phyloP scores from a whole-genome alignment of 768 basidiomycete species.

The Naganishia friedmannii region DNA sequence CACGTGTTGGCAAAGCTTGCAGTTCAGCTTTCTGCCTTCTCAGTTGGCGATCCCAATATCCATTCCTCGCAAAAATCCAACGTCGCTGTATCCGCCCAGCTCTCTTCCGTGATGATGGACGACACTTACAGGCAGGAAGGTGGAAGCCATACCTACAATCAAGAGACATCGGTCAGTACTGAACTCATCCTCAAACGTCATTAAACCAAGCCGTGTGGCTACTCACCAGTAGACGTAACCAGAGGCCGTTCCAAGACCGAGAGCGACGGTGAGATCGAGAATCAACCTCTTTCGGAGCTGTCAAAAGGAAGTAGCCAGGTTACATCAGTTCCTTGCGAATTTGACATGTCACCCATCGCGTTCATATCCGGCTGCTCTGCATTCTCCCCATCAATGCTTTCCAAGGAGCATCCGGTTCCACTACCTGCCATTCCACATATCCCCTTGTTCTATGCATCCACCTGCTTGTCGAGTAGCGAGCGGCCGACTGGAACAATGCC shows the following conservation, averaged over 20 bases:
- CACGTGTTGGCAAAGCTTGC: too few relatives aligned
- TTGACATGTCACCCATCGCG: neutral
- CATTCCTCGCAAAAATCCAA: neutral
- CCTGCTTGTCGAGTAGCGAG: neutral
- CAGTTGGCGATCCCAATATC: neutral
- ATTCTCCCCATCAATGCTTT: neutral
- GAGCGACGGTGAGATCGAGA: constrained; percentile 70
- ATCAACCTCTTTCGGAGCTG: constrained; percentile 84
- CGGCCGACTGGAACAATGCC: neutral
- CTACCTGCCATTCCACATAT: too few relatives aligned
- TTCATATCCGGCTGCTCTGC: neutral
- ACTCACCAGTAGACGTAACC: constrained; percentile 83
- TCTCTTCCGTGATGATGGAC: neutral
- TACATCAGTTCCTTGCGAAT: neutral
- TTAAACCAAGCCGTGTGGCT: constrained; percentile 3
- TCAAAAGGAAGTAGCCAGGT: neutral
- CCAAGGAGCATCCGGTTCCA: too few relatives aligned
- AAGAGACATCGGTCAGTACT: constrained; percentile 1
- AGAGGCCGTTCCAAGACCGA: constrained; percentile 71
- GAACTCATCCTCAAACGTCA: constrained; percentile 5
- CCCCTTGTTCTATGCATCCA: neutral
- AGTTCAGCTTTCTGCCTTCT: too few relatives aligned
- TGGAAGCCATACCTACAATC: constrained; percentile 73
- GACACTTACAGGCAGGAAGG: constrained; percentile 67
- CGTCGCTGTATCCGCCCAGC: neutral